A percentile compares a stretch with the other conserved stretches of the same genome.
Evolutionary conservation across 2,329 filamentous ascomycete species (phyloP).

Genomic region (Pestalotiopsis sp.): DNA sequence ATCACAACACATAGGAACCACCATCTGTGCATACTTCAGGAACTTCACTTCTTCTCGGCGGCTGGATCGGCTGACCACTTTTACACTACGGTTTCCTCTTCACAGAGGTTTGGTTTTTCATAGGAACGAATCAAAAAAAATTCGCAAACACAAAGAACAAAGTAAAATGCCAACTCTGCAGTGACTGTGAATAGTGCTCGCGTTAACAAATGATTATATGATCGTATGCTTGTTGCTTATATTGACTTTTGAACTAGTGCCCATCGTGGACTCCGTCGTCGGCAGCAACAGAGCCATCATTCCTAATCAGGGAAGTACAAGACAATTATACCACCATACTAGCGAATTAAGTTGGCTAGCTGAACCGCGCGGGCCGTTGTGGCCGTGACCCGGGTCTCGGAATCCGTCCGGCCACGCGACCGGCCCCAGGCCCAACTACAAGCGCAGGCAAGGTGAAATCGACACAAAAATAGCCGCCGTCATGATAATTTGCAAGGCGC

Average conservation of each 20-base stretch:
- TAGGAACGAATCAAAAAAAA: not conserved
- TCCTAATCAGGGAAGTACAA: not conserved
- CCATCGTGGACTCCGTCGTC: not conserved
- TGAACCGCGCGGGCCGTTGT: not conserved
- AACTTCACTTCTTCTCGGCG: not conserved
- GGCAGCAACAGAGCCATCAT: not conserved
- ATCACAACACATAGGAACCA: not conserved
- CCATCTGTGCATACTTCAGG: not conserved
- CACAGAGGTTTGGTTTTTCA: not conserved
- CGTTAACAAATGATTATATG: not conserved
- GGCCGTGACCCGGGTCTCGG: not conserved
- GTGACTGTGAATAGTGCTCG: not conserved
- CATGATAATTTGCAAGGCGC: not conserved
- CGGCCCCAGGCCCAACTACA: not conserved
- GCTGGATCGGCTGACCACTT: not conserved
- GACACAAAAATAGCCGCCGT: not conserved
- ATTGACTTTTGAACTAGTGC: not conserved
- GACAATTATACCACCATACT: not conserved
- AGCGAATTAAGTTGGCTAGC: not conserved
- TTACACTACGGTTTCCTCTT: not conserved
- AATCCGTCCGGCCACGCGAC: not conserved
- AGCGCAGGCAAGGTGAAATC: not conserved
- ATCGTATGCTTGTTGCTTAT: not conserved
- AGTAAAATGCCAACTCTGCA: not conserved
- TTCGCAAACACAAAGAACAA: not conserved